phyloP scores from a whole-genome alignment of 2,329 filamentous ascomycete genomes.

The Ascochyta pisi region DNA sequence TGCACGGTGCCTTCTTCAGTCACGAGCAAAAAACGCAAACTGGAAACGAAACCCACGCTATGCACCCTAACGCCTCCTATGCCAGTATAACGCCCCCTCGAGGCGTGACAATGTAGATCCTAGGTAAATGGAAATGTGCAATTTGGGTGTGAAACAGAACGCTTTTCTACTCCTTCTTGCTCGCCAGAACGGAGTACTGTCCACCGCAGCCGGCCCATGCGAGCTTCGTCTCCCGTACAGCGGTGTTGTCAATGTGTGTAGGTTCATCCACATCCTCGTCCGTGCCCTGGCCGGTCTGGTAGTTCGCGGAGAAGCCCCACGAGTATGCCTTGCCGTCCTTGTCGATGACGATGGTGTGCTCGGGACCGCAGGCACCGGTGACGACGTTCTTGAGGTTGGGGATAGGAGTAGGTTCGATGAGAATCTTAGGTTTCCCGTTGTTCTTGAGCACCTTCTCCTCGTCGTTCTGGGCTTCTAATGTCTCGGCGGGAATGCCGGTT shows the following conservation, averaged over 20 bases:
- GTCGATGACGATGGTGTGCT: constrained; percentile 76
- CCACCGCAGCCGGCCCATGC: constrained; percentile 85
- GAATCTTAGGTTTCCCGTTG: constrained; percentile 70
- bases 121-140: constrained; percentile 19
- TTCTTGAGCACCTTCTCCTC: constrained; percentile 56
- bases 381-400: constrained; percentile 64
- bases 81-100: constrained; percentile 17
- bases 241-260: constrained; percentile 83
- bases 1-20: constrained; percentile 1
- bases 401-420: constrained; percentile 70
- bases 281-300: constrained; percentile 79
- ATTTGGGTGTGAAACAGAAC: not conserved
- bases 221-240: constrained; percentile 76
- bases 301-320: constrained; percentile 83
- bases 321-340: constrained; percentile 73
- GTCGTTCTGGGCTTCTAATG: constrained; percentile 49
- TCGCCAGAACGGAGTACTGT: constrained; percentile 74
- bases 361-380: constrained; percentile 68
- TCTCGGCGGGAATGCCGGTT: constrained; percentile 50
- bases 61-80: constrained; percentile 33
- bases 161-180: constrained; percentile 32
- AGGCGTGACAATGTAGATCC: constrained; percentile 9
- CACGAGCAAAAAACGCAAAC: constrained; percentile 13
- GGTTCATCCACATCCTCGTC: constrained; percentile 81
- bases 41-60: constrained; percentile 19